Conservation (phyloP, 2,329 filamentous ascomycete species). For the Ophiostoma triangulosporum region DNA sequence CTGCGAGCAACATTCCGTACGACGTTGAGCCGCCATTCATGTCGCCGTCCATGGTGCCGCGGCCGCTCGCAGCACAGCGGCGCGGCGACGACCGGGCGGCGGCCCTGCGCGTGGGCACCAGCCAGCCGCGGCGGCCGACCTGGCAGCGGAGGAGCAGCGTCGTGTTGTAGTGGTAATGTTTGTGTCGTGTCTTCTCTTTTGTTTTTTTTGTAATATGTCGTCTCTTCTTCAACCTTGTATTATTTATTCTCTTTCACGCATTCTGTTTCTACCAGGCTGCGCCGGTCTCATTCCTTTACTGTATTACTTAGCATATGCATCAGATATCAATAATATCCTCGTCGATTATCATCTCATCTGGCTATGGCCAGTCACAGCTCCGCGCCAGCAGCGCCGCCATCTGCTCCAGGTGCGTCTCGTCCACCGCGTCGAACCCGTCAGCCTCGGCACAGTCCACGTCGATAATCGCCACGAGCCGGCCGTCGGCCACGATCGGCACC, state of each 20-base stretch:
- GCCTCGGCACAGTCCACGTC: slow-evolving; percentile 62
- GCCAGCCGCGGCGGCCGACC: not conserved
- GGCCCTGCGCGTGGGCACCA: not conserved
- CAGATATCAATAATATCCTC: not conserved
- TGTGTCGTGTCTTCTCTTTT: too few species aligned
- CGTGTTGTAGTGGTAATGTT: not conserved
- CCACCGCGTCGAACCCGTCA: slow-evolving; percentile 55
- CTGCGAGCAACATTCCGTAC: not conserved
- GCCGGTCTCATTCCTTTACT: not conserved
- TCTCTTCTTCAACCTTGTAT: not conserved
- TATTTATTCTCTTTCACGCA: not conserved
- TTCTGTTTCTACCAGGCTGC: too few species aligned
- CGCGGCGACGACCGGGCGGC: not conserved
- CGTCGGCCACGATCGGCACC: slow-evolving; percentile 46
- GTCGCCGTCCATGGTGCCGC: slow-evolving; percentile 6
- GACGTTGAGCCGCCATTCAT: not conserved
- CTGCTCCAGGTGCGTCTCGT: slow-evolving; percentile 51
- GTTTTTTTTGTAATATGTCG: not conserved
- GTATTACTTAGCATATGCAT: not conserved
- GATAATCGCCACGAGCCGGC: slow-evolving; percentile 45
- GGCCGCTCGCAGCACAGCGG: not conserved
- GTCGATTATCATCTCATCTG: not conserved
- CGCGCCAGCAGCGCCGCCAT: slow-evolving; percentile 45
- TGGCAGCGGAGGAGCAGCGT: not conserved
- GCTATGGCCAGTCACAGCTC: slow-evolving; percentile 48